phyloP scores from a whole-genome alignment of 2,329 filamentous ascomycete species.

The Dactylellina parvicollis region DNA sequence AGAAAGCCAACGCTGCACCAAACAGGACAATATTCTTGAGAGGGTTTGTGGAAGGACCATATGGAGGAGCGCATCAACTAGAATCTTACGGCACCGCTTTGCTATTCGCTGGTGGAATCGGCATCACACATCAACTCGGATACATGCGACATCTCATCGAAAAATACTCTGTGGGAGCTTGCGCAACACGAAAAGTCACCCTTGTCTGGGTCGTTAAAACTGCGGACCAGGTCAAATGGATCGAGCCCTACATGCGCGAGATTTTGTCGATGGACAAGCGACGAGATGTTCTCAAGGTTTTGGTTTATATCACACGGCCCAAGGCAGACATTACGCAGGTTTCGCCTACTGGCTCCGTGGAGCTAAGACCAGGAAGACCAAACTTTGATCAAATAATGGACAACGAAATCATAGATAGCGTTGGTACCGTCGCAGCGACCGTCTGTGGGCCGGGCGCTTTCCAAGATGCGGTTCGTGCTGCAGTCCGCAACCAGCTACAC shows the following conservation, averaged over 20 bases:
- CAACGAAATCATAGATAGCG: constrained; percentile 81
- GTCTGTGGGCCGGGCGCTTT: constrained; percentile 79
- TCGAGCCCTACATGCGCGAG: constrained; percentile 67
- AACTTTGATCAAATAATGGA: constrained; percentile 81
- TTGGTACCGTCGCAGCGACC: constrained; percentile 89
- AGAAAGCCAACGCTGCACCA: constrained; percentile 70
- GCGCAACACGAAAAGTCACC: constrained; percentile 47
- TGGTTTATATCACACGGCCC: constrained; percentile 89
- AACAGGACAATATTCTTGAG: constrained; percentile 59
- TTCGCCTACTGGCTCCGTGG: constrained; percentile 79
- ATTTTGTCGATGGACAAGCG: constrained; percentile 83
- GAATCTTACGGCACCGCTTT: constrained; percentile 92
- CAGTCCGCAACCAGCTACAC: constrained; percentile 73
- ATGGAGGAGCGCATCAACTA: constrained; percentile 82
- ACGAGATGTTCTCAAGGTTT: constrained; percentile 82
- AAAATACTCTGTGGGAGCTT: constrained; percentile 61
- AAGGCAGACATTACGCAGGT: constrained; percentile 83
- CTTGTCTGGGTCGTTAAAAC: constrained; percentile 52
- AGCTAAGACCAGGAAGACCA: constrained; percentile 90
- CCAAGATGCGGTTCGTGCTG: constrained; percentile 77
- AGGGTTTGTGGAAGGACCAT: constrained; percentile 82
- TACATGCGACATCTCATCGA: constrained; percentile 81
- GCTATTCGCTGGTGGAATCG: constrained; percentile 89
- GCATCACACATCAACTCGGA: constrained; percentile 93
- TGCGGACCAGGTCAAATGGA: constrained; percentile 58